Conservation (phyloP, 257 asterid species). For the Jacaranda mimosifolia region DNA sequence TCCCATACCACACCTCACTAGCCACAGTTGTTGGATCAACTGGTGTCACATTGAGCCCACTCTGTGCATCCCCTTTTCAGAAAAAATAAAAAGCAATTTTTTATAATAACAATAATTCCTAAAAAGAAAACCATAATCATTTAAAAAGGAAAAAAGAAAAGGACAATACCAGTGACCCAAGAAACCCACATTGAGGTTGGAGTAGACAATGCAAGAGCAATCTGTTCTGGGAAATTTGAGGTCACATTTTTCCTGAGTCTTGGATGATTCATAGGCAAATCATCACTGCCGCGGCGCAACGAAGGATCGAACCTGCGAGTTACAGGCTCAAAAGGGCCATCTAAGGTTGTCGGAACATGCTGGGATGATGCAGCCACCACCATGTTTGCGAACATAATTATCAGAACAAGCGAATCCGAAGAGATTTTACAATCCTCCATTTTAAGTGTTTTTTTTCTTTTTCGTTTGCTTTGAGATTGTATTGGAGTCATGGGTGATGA, state of each 20-base stretch:
- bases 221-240: conserved; percentile 75
- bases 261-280: conserved; percentile 80
- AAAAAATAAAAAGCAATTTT: not conserved
- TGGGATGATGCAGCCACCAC: conserved; percentile 32
- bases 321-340: conserved; percentile 80
- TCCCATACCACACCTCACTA: conserved; percentile 88
- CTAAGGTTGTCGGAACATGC: conserved; percentile 68
- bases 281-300: conserved; percentile 77
- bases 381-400: not conserved
- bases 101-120: not conserved
- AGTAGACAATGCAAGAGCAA: conserved; percentile 76
- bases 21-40: conserved; percentile 68
- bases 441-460: not conserved
- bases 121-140: not conserved
- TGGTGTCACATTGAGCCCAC: conserved; percentile 78
- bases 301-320: conserved; percentile 66
- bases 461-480: not conserved
- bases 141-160: not conserved
- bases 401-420: conserved; percentile 1
- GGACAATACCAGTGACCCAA: conserved; percentile 78
- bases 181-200: conserved; percentile 81
- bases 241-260: conserved; percentile 63
- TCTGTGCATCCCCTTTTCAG: conserved; percentile 67
- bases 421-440: conserved; percentile 41
- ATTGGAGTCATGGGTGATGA: conserved; percentile 2